Conservation (phyloP, 495 filamentous ascomycete genomes). For the Daldinia vernicosa region DNA sequence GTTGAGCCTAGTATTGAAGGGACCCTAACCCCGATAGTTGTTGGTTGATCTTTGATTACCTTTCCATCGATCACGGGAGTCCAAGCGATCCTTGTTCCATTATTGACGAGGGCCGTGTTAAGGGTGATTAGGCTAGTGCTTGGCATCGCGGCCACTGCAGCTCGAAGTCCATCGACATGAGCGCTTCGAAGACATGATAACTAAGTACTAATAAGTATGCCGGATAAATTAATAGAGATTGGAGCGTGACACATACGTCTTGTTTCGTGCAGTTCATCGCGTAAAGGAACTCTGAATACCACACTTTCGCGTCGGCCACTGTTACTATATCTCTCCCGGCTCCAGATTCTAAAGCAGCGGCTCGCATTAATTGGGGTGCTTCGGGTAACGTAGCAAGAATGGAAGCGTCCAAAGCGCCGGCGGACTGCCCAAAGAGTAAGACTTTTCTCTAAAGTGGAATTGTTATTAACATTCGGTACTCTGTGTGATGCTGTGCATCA, state of each 20-base stretch:
- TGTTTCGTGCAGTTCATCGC: conserved; percentile 41
- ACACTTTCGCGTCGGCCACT: conserved; percentile 23
- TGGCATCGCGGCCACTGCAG: conserved; percentile 18
- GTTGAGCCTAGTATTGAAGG: conserved; percentile 51
- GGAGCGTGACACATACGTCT: conserved; percentile 30
- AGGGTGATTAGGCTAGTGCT: conserved; percentile 9
- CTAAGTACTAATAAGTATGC: conserved; percentile 2
- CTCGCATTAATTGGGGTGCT: not conserved
- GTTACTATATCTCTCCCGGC: conserved; percentile 22
- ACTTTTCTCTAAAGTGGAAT: not conserved
- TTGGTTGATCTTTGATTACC: conserved; percentile 49
- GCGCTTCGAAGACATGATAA: conserved; percentile 33
- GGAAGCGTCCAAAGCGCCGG: not conserved
- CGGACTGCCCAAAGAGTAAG: not conserved
- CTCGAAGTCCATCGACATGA: not conserved
- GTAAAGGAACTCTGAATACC: conserved; percentile 40
- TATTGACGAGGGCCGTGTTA: conserved; percentile 14
- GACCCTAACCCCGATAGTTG: conserved; percentile 45
- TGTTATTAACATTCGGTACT: not conserved
- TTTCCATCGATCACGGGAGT: conserved; percentile 44
- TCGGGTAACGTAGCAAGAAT: not conserved
- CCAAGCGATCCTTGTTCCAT: conserved; percentile 37
- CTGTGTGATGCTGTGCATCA: not conserved
- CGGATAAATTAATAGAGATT: not conserved
- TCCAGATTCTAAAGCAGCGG: not conserved